These are phyloP conservation scores for barley (Hordeum vulgare) DNA, from an alignment of 176 grass and related monocot genomes.

Conservation along the genomic window MorexV3_pseudomolecules_assembly NC_058522.1:563921381-563921880, in stretches of 20 bases:
- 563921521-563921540: constrained; percentile 70
- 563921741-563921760: neutral
- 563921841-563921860: neutral
- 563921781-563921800: too few relatives aligned
- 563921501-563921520: constrained; percentile 83
- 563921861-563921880: neutral
- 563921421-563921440: neutral
- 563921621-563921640: neutral
- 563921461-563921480: constrained; percentile 88
- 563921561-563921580: constrained; percentile 62
- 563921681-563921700: neutral
- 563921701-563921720: neutral
- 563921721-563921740: neutral
- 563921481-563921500: constrained; percentile 71
- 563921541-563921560: constrained; percentile 74
- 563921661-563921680: neutral
- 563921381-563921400: neutral
- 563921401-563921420: neutral
- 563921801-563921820: neutral
- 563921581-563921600: neutral
- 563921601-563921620: neutral
- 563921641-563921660: neutral
- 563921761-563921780: neutral
- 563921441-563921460: constrained; percentile 80
- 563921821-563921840: neutral